Evolutionary conservation across 23 red algal genomes (phyloP).

Genomic region (Pyropia yezoensis): DNA sequence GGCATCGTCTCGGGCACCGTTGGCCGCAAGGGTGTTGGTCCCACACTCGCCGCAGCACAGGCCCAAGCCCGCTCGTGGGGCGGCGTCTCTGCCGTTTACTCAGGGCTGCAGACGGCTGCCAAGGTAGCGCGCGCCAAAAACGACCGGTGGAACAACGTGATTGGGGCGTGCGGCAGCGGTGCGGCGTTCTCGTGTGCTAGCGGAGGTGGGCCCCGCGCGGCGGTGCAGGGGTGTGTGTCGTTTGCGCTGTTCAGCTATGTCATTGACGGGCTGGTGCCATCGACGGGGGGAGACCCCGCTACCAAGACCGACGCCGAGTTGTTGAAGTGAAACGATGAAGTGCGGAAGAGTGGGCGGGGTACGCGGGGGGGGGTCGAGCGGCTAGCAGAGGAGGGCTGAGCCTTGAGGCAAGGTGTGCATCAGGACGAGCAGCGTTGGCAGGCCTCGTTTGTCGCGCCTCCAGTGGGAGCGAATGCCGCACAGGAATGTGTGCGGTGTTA

Average conservation of each 20-base stretch:
- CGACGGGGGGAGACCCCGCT: not conserved
- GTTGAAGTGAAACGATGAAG: no score
- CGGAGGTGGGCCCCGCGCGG: slow-evolving; percentile 28
- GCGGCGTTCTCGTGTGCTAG: slow-evolving; percentile 52
- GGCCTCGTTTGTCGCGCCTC: no score
- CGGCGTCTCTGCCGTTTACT: slow-evolving; percentile 67
- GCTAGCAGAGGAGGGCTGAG: no score
- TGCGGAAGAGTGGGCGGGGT: no score
- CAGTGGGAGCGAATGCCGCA: no score
- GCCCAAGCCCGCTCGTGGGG: slow-evolving; percentile 57
- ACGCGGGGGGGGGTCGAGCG: no score
- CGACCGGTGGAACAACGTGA: slow-evolving; percentile 63
- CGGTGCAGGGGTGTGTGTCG: slow-evolving; percentile 73
- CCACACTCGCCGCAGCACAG: slow-evolving; percentile 49
- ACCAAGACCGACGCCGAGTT: no score
- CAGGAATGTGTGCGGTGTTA: no score
- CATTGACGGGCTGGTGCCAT: slow-evolving; percentile 38
- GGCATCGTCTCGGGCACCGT: slow-evolving; percentile 66
- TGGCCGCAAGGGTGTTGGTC: slow-evolving; percentile 24
- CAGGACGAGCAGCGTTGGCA: no score
- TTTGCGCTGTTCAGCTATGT: slow-evolving; percentile 78
- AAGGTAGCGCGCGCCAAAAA: slow-evolving; percentile 54
- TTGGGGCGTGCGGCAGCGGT: slow-evolving; percentile 82
- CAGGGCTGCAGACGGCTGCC: slow-evolving; percentile 61
- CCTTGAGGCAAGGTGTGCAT: no score